Conservation (phyloP, 1,139 yeast genomes). For the Candida pseudocylindracea region DNA sequence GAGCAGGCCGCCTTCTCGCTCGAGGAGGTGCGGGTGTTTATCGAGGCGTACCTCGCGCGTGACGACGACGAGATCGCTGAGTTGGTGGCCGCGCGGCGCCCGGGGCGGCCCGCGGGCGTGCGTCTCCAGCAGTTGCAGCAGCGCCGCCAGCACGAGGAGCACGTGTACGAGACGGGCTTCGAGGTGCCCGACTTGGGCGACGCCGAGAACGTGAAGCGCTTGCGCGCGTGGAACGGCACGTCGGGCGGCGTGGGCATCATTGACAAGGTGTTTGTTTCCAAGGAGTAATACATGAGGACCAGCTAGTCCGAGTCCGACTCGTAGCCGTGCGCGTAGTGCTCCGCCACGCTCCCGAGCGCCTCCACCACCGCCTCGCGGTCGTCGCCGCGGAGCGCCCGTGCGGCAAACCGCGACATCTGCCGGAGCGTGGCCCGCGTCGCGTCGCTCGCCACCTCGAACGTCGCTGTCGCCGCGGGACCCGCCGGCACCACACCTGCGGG, state of each 20-base stretch:
- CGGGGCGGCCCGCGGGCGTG: conserved; percentile 68
- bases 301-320: too few species aligned
- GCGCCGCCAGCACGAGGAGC: conserved; percentile 33
- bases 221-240: conserved; percentile 64
- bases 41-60: conserved; percentile 42
- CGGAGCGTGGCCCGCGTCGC: too few species aligned
- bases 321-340: too few species aligned
- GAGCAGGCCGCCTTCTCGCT: conserved; percentile 19
- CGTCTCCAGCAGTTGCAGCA: conserved; percentile 48
- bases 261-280: too few species aligned
- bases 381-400: too few species aligned
- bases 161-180: conserved; percentile 49
- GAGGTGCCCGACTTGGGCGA: conserved; percentile 52
- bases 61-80: conserved; percentile 50
- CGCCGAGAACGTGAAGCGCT: conserved; percentile 27
- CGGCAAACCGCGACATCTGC: too few species aligned
- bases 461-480: too few species aligned
- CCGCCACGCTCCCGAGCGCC: too few species aligned
- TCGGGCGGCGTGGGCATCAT: conserved; percentile 49
- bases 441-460: too few species aligned
- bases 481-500: too few species aligned
- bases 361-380: too few species aligned
- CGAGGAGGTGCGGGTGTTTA: conserved; percentile 36
- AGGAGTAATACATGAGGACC: too few species aligned
- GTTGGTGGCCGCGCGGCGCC: conserved; percentile 39